phyloP scores from a whole-genome alignment of 2,329 filamentous ascomycete species.

The Fusarium globosum region DNA sequence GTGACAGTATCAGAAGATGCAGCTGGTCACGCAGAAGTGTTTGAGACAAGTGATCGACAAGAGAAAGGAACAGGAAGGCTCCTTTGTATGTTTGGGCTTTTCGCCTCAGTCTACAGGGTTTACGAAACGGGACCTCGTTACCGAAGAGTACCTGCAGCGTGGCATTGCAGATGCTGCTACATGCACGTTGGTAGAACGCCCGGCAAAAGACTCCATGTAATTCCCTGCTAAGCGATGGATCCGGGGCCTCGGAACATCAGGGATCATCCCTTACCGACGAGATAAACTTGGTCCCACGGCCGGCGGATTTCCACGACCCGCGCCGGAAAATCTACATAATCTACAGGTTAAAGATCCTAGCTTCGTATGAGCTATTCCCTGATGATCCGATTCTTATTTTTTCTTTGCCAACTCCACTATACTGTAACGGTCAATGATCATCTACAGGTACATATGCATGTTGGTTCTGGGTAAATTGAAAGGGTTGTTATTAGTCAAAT shows the following conservation, averaged over 20 bases:
- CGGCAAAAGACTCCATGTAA: neutral
- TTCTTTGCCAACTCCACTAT: neutral
- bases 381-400: neutral
- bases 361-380: neutral
- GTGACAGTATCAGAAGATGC: slow-evolving; percentile 2
- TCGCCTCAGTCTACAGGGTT: neutral
- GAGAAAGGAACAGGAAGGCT: neutral
- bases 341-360: neutral
- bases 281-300: neutral
- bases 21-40: neutral
- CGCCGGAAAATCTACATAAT: neutral
- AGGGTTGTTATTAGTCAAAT: neutral
- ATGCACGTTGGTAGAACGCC: neutral
- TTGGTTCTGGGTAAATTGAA: neutral
- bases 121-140: neutral
- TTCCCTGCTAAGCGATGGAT: neutral
- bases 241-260: neutral
- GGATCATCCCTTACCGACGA: neutral
- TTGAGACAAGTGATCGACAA: neutral
- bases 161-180: neutral
- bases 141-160: neutral
- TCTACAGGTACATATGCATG: neutral
- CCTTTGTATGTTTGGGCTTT: neutral
- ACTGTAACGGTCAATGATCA: neutral
- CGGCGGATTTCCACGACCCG: neutral